These are phyloP conservation scores for Clarireedia hainanense DNA, from an alignment of 2,329 filamentous ascomycete genomes.

Conservation along the genomic window DNA sequence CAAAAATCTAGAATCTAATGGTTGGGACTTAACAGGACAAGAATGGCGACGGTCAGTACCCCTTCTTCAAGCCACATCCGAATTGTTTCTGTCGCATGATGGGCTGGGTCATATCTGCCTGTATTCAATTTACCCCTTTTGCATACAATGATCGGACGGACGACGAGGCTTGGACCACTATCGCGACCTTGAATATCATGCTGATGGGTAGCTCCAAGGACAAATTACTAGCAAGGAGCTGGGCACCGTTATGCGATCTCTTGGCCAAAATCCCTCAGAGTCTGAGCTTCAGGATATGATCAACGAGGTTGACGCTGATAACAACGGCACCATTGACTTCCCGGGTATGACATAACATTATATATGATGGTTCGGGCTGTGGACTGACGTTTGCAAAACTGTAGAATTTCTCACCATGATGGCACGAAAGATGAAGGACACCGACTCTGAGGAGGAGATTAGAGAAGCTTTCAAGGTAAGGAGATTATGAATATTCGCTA, in stretches of 20 bases:
- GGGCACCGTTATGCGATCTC: slow-evolving; percentile 83
- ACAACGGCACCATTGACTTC: slow-evolving; percentile 89
- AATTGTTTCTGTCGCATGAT: neutral
- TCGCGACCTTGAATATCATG: neutral
- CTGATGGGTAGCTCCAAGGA: slow-evolving; percentile 40
- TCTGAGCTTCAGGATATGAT: slow-evolving; percentile 91
- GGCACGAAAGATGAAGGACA: slow-evolving; percentile 92
- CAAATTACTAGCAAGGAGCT: slow-evolving; percentile 90
- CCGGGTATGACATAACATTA: slow-evolving; percentile 53
- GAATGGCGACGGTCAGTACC: slow-evolving; percentile 77
- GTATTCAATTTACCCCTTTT: neutral
- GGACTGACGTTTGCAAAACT: slow-evolving; percentile 10
- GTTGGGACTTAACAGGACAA: slow-evolving; percentile 56
- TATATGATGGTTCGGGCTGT: slow-evolving; percentile 20
- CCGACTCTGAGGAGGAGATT: slow-evolving; percentile 85
- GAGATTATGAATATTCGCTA: neutral
- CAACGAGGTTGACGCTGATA: slow-evolving; percentile 87
- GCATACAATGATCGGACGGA: neutral
- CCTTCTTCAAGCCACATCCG: too few relatives aligned
- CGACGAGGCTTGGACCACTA: neutral
- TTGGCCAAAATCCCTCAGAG: slow-evolving; percentile 84
- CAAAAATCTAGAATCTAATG: slow-evolving; percentile 23
- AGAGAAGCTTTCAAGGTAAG: slow-evolving; percentile 78
- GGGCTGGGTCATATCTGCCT: neutral
- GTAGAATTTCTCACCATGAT: slow-evolving; percentile 91